Conservation (phyloP, 805 yeast genomes). For the Candida broadrunensis region DNA sequence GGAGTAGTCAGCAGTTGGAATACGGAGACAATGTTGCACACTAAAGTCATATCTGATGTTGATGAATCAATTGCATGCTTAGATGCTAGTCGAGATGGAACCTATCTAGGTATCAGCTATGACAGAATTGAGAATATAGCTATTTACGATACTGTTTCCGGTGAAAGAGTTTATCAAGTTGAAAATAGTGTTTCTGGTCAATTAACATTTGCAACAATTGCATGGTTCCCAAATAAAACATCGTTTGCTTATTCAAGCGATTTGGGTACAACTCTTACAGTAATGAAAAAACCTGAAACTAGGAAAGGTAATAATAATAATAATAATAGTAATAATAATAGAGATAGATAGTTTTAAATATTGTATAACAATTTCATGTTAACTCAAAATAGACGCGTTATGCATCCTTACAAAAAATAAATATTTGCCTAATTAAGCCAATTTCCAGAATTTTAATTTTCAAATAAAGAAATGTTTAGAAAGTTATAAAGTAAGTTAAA, state of each 20-base stretch:
- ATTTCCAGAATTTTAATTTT: no score
- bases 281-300: slow-evolving; percentile 12
- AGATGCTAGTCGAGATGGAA: slow-evolving; percentile 44
- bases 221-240: slow-evolving; percentile 35
- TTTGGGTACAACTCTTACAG: slow-evolving; percentile 24
- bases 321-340: no score
- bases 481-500: no score
- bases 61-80: slow-evolving; percentile 44
- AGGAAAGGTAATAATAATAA: background rate
- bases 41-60: slow-evolving; percentile 33
- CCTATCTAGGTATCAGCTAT: slow-evolving; percentile 41
- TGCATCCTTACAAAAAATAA: no score
- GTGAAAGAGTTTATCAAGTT: slow-evolving; percentile 27
- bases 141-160: slow-evolving; percentile 32
- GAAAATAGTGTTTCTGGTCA: slow-evolving; percentile 27
- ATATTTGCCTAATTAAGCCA: no score
- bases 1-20: slow-evolving; percentile 55
- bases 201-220: slow-evolving; percentile 21
- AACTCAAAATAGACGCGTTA: no score
- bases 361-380: no score
- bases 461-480: no score
- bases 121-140: slow-evolving; percentile 40
- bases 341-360: background rate
- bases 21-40: slow-evolving; percentile 31
- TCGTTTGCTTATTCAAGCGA: slow-evolving; percentile 29